phyloP scores from a whole-genome alignment of 2,329 filamentous ascomycete genomes.

The Cadophora sp. region DNA sequence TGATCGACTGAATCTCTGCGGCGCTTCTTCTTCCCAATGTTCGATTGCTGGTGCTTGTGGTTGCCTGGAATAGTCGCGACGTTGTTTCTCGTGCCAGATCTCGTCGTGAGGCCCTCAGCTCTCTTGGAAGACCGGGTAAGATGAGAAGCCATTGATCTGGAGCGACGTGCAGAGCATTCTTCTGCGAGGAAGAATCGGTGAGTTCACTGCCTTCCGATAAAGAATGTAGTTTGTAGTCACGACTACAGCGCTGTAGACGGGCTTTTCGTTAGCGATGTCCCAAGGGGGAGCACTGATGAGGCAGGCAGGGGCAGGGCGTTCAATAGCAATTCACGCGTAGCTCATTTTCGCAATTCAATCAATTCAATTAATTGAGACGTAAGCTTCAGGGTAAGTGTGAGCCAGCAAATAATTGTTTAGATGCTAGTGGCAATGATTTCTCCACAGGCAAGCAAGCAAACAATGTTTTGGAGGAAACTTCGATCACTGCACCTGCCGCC shows the following conservation, averaged over 20 bases:
- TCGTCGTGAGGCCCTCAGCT: slow-evolving; percentile 52
- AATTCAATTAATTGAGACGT: background rate
- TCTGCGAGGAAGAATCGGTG: slow-evolving; percentile 33
- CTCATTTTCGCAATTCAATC: slow-evolving; percentile 2
- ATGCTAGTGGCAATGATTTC: background rate
- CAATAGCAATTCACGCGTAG: slow-evolving; percentile 10
- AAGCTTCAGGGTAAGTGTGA: background rate
- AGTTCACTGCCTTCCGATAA: slow-evolving; percentile 25
- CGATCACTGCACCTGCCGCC: background rate
- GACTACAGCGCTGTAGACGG: slow-evolving; percentile 17
- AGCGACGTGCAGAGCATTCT: slow-evolving; percentile 43
- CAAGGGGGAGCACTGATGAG: slow-evolving; percentile 1
- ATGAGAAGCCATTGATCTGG: slow-evolving; percentile 55
- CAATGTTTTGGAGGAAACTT: background rate
- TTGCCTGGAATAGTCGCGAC: slow-evolving; percentile 39
- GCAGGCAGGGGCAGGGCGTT: slow-evolving; percentile 10
- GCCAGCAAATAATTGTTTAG: background rate
- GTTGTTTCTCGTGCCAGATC: slow-evolving; percentile 42
- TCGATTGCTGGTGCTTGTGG: slow-evolving; percentile 39
- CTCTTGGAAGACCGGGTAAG: slow-evolving; percentile 57
- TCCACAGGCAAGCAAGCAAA: background rate
- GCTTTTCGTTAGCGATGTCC: slow-evolving; percentile 18
- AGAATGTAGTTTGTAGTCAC: slow-evolving; percentile 17
- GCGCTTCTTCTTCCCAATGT: slow-evolving; percentile 35
- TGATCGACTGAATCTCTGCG: slow-evolving; percentile 38